These are phyloP conservation scores for Furculomyces boomerangus DNA, from an alignment of 371 early-diverging fungal genomes.

Conservation along the genomic window DNA sequence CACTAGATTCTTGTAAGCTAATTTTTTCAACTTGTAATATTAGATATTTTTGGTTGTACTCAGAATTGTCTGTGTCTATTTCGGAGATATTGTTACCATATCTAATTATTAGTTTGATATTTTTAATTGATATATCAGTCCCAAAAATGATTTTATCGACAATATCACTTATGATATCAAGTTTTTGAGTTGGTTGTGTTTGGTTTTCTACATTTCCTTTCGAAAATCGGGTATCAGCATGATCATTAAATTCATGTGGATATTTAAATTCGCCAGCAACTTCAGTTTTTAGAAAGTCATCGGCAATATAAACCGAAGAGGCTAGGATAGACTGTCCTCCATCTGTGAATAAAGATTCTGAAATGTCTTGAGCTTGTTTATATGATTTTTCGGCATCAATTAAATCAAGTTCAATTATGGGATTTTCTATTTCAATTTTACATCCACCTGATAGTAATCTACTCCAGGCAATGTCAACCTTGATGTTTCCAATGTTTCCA, in stretches of 20 bases:
- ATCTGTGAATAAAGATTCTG: conserved; percentile 25
- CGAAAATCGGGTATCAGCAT: too few species aligned
- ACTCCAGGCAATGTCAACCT: conserved; percentile 63
- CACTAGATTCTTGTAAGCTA: too few species aligned
- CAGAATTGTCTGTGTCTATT: neutral
- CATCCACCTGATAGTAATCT: conserved; percentile 64
- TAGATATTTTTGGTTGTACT: too few species aligned
- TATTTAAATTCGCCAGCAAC: conserved; percentile 12
- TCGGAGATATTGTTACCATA: neutral
- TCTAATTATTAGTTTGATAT: conserved; percentile 4
- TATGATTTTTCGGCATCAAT: neutral
- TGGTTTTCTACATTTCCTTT: neutral
- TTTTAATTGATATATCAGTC: conserved; percentile 19
- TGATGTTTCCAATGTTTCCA: conserved; percentile 49
- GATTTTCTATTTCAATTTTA: conserved; percentile 49
- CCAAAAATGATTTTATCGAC: conserved; percentile 27
- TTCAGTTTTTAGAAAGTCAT: conserved; percentile 58
- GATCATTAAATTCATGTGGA: too few species aligned
- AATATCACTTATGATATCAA: conserved; percentile 26
- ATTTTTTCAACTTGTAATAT: too few species aligned
- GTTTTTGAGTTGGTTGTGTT: conserved; percentile 8
- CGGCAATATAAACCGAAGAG: conserved; percentile 74
- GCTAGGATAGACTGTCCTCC: conserved; percentile 52
- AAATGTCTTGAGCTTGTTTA: conserved; percentile 4
- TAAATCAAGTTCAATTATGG: conserved; percentile 4